These are phyloP conservation scores for Cokeromyces recurvatus DNA, from an alignment of 371 early-diverging fungal species.

Conservation along the genomic window DNA sequence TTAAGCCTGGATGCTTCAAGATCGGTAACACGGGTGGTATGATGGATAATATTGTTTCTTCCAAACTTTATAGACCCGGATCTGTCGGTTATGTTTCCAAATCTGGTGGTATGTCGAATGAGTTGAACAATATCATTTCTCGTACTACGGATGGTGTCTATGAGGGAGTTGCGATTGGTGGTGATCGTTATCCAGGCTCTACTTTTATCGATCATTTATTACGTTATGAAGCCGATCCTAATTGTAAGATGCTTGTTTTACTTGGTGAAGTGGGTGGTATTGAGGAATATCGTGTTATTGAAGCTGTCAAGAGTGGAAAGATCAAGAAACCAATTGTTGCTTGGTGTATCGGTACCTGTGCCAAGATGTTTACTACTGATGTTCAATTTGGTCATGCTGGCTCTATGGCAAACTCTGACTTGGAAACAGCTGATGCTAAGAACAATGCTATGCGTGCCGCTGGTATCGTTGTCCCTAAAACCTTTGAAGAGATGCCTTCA, in stretches of 20 bases:
- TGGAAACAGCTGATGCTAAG: conserved; percentile 97
- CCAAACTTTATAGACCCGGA: conserved; percentile 94
- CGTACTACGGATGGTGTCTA: conserved; percentile 96
- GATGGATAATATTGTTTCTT: conserved; percentile 99
- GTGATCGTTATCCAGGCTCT: conserved; percentile 98
- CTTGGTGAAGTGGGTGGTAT: conserved; percentile 98
- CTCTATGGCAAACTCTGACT: conserved; percentile 92
- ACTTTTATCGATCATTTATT: conserved; percentile 97
- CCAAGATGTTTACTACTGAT: conserved; percentile 96
- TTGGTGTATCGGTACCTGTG: conserved; percentile 98
- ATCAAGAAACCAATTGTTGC: conserved; percentile 98
- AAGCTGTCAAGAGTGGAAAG: conserved; percentile 82
- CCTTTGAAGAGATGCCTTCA: conserved; percentile 92
- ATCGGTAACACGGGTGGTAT: conserved; percentile 99
- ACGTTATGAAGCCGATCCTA: conserved; percentile 90
- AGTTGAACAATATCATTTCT: conserved; percentile 96
- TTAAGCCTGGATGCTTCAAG: conserved; percentile 99
- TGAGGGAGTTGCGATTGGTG: conserved; percentile 98
- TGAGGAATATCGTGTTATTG: conserved; percentile 93
- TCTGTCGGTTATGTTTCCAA: conserved; percentile 97
- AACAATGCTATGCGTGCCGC: conserved; percentile 85
- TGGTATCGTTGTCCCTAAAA: conserved; percentile 91
- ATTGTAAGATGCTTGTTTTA: conserved; percentile 91
- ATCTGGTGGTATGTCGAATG: conserved; percentile 99
- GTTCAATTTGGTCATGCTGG: conserved; percentile 98